Conservation (phyloP, 768 basidiomycete genomes). For the Gautieria morchelliformis region DNA sequence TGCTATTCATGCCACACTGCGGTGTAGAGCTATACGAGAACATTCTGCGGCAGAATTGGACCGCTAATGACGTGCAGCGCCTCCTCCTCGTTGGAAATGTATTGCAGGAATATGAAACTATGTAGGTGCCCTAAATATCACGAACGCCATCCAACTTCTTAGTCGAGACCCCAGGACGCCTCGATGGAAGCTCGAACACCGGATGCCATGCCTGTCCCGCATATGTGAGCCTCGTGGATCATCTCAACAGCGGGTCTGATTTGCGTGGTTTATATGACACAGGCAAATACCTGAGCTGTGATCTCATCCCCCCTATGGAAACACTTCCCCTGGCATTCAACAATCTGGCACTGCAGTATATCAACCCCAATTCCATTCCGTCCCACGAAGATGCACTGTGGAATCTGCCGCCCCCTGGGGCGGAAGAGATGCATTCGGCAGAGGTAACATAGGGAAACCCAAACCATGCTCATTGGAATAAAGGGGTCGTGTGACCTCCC, state of each 20-base stretch:
- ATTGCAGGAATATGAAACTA: slow-evolving; percentile 57
- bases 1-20: slow-evolving; percentile 76
- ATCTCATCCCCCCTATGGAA: slow-evolving; percentile 38
- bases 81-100: slow-evolving; percentile 57
- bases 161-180: slow-evolving; percentile 34
- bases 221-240: slow-evolving; percentile 35
- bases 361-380: slow-evolving; percentile 16
- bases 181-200: slow-evolving; percentile 36
- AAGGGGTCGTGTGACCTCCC: too few species aligned
- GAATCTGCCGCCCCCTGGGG: slow-evolving; percentile 11
- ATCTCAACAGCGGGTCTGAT: slow-evolving; percentile 5
- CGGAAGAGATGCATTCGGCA: not conserved
- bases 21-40: slow-evolving; percentile 62
- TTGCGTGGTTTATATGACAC: slow-evolving; percentile 7
- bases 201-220: slow-evolving; percentile 43
- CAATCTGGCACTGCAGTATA: slow-evolving; percentile 51
- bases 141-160: slow-evolving; percentile 2
- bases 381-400: slow-evolving; percentile 20
- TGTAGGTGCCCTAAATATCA: slow-evolving; percentile 30
- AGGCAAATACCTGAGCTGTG: slow-evolving; percentile 42
- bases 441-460: slow-evolving; percentile 1
- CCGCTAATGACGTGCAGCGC: slow-evolving; percentile 31
- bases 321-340: slow-evolving; percentile 58
- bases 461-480: not conserved
- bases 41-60: slow-evolving; percentile 55